Evolutionary conservation across 2,329 filamentous ascomycete genomes (phyloP), one percentile per base, ranked within the genome.

Genomic region (Exophiala phaeomuriformis): DNA sequence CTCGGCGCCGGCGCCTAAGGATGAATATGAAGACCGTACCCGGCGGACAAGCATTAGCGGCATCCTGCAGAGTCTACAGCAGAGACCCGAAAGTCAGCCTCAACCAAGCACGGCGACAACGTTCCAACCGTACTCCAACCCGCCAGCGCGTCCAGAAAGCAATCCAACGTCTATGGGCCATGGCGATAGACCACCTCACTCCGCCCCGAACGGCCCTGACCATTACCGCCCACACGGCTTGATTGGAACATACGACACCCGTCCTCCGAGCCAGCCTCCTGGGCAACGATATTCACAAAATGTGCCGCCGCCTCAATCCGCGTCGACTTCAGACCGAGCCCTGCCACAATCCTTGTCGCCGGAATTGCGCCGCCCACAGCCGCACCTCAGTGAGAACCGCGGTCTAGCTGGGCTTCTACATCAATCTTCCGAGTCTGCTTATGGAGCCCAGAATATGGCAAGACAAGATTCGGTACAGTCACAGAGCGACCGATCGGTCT

Each of bases 1-100:
- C 30, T 46, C 57, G 19, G 37, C 54, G 4, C 28, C 41, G 8
- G 36, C 41, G 39, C 39, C 36, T 9, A 60, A 51, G 44, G 58
- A 62, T 46, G 61, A 62, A 8, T 53, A 51, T 33, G 57, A 56
- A 27, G 60, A 64, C 43, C 57, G 53, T 27, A 47, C 67, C 29
- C 68, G 71, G 53, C 69, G 72, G n/a, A 66, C 69, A 59, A 75
- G 72, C 54, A 66, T 74, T 37, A 71, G 66, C 51, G 71, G 68
- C n/a, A 67, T 71, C 2, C 68, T 71, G 33, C 67, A 70, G 53
- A 67, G 72, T 42, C 69, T 71, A 5, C 73, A 64, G 33, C 67
- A 69, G 53, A 67, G 72, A 43, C 69, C 72, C 5, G 73, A 64
- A 53, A 74, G 62, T 54, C 61, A 61, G 37, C 62, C 62, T 36